Evolutionary conservation across 2,329 filamentous ascomycete genomes (phyloP), one percentile per base, ranked within the genome.

Genomic region (Aspergillus pseudoviridinutans): DNA sequence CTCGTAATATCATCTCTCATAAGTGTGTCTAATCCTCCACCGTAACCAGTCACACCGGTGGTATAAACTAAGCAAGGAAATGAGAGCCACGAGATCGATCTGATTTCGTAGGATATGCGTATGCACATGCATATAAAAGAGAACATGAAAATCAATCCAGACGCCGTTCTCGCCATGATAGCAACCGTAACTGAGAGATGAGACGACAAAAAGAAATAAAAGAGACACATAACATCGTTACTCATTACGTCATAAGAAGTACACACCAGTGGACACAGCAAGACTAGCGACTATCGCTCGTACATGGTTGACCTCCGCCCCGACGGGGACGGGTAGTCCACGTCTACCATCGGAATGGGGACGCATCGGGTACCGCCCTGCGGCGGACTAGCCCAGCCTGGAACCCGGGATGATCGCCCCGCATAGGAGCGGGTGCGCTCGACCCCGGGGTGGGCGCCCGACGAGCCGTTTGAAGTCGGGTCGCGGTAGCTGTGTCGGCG

Each of bases 401-500:
- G 53, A 25, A 47, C 47, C 20, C 56, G 49, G 25, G 53, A 55
- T 28, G 54, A 4, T 5, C 42, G 42, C 0, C 42, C 42, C 4
- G 60, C 64, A 12, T 59, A 68, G 3, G 67, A 66, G 24, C 66
- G 62, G 2, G 63, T 62, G 22, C 63, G 60, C 12, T 68, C 66
- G 3, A 24, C 59, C 61, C 3, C 32, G 32, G 32, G 14, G 5
- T 38, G 32, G 14, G 32, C 32, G 32, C 32, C 14, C 7, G 32
- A 61, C 46, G 64, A 62, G 7, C 61, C 57, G 12, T 53, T 60
- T 14, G 63, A 35, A 29, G 56, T 67, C 7, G 60, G 54, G 0
- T 59, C 63, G 27, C 65, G 63, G 49, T 69, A 67, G 50, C 64
- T 70, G 4, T 62, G 61, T 47, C 65, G 57, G 35, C 69, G 64